Base-by-base conservation (phyloP, 1,139 yeast species). In the Candida sp. region DNA sequence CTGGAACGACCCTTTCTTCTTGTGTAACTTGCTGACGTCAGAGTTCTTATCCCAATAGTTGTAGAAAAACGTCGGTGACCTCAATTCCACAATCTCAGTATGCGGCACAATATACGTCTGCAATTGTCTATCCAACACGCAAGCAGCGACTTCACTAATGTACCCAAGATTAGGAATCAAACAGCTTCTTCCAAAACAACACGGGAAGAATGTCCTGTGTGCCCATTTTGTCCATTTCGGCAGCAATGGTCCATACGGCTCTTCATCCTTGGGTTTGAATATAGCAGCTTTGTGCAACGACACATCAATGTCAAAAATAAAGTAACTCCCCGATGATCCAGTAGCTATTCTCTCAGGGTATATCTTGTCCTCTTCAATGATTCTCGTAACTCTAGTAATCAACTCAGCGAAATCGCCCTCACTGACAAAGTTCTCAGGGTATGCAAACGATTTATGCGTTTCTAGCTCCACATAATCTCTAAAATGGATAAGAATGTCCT, bases 161-260 rank as follows among this genome's bases (percentile, higher is more conserved):
- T 87, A 88, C 0, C 91, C 93, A 45, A 85, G 74, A 62, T 88
- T 88, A 0, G 91, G 91, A 28, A 88, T 86, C 51, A 88, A 68
- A 60, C 92, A 86, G 37, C 88, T 81, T 50, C 94, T 66, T 3
- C 94, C 93, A 67, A 88, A 88, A 62, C 85, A 87, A 60, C 92
- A 88, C 0, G 93, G 93, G 54, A 87, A 88, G 55, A 87, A 77
- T 31, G 87, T 88, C 54, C 93, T 68, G 63, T 88, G 93, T 7
- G 86, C 65, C 93, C 93, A 88, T 67, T 88, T 88, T 2, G 90
- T 82, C 92, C 93, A 86, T 63, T 88, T 88, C 0, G 93, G 93
- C 5, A 89, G 84, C 49, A 88, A 63, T 0, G 92, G 90, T 0
- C 93, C 94, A 61, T 88, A 88, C 0, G 93, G 94, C 58, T 88